Conservation (phyloP, 2,329 filamentous ascomycete genomes). For the Trichocomaceae sp. region DNA sequence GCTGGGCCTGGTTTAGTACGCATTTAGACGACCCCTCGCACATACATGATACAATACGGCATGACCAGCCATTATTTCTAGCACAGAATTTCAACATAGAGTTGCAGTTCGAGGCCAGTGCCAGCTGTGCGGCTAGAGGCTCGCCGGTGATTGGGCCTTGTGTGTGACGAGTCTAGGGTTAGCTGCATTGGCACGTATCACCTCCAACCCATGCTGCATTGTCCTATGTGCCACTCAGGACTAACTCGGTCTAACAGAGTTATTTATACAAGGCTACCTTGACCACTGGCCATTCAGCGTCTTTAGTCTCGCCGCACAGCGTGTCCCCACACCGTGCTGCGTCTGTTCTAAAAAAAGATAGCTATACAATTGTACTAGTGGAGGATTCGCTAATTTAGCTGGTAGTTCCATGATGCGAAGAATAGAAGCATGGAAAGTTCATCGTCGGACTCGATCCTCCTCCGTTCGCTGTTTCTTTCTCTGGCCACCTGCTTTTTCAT, state of each 20-base stretch:
- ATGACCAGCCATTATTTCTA: not conserved
- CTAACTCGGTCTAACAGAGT: not conserved
- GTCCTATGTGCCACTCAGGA: not conserved
- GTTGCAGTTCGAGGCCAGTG: not conserved
- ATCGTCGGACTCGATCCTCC: no score
- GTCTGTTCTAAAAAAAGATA: slow-evolving; percentile 9
- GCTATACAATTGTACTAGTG: not conserved
- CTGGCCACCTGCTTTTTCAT: slow-evolving; percentile 6
- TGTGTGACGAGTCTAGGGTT: slow-evolving; percentile 2
- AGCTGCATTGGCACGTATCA: slow-evolving; percentile 8
- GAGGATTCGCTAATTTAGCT: not conserved
- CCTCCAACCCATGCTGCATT: not conserved
- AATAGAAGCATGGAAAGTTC: slow-evolving; percentile 19
- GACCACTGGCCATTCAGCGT: not conserved
- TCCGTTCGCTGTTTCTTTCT: no score
- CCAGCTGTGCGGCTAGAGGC: not conserved
- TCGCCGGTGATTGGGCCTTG: not conserved
- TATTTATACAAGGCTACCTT: slow-evolving; percentile 1
- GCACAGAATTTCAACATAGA: not conserved
- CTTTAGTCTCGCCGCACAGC: slow-evolving; percentile 2
- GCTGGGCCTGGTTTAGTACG: no score
- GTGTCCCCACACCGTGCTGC: slow-evolving; percentile 5
- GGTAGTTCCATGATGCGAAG: slow-evolving; percentile 25
- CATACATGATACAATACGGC: not conserved
- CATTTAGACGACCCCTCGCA: not conserved